Evolutionary conservation across 2,329 filamentous ascomycete species (phyloP).

Genomic region (Berkeleyomyces rouxiae): DNA sequence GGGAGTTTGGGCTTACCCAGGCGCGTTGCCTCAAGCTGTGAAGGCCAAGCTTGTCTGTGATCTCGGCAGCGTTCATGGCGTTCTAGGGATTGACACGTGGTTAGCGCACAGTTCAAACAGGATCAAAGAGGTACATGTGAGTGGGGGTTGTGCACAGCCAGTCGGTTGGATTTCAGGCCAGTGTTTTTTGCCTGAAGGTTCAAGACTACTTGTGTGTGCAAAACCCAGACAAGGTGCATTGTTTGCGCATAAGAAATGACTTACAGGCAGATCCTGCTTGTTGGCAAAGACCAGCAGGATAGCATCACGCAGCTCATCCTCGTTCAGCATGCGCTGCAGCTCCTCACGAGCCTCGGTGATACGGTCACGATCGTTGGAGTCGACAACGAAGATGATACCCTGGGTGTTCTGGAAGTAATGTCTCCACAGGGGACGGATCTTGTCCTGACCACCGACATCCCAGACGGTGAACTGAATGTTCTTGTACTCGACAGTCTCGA

Average conservation of each 20-base stretch:
- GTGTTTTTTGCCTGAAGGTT: no score
- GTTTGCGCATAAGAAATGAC: slow-evolving; percentile 23
- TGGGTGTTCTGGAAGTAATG: slow-evolving; percentile 99
- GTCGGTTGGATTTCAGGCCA: no score
- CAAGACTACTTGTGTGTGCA: background rate
- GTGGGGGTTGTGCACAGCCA: background rate
- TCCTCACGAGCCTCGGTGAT: slow-evolving; percentile 94
- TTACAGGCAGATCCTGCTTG: slow-evolving; percentile 97
- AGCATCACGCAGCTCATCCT: slow-evolving; percentile 95
- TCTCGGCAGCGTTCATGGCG: slow-evolving; percentile 98
- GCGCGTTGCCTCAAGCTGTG: slow-evolving; percentile 96
- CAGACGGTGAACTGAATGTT: slow-evolving; percentile 99
- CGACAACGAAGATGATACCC: slow-evolving; percentile 98
- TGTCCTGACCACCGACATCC: slow-evolving; percentile 99
- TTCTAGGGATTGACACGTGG: slow-evolving; percentile 41
- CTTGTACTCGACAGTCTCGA: slow-evolving; percentile 99
- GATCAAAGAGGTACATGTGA: background rate
- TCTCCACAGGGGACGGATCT: slow-evolving; percentile 98
- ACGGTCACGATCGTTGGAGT: slow-evolving; percentile 97
- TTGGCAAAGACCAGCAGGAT: slow-evolving; percentile 96
- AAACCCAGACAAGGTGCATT: background rate
- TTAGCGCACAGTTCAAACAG: background rate
- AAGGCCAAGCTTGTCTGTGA: slow-evolving; percentile 98
- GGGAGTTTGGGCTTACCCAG: slow-evolving; percentile 58
- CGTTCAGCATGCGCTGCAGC: slow-evolving; percentile 95